Percentiles rank a stretch among this genome's conserved stretches.
Conservation (phyloP, 2,329 filamentous ascomycete genomes). For the Exophiala bonariae region DNA sequence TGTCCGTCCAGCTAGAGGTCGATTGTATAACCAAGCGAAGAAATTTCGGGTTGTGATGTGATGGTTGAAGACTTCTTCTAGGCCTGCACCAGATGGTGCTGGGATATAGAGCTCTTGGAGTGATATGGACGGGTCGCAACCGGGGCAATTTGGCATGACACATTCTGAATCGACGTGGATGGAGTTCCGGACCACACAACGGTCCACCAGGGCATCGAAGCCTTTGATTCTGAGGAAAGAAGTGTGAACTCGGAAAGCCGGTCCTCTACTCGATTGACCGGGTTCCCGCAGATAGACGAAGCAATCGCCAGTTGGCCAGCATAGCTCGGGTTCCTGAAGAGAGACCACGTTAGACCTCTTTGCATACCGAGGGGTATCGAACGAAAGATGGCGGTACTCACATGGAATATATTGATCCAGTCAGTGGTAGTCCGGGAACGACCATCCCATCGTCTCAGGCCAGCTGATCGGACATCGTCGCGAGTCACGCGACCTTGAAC, state of each 20-base stretch:
- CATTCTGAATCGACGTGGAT: conserved; percentile 19
- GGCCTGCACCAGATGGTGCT: conserved; percentile 19
- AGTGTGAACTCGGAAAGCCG: conserved; percentile 28
- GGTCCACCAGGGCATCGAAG: conserved; percentile 24
- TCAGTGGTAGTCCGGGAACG: conserved; percentile 26
- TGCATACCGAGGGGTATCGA: conserved; percentile 1
- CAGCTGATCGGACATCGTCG: conserved; percentile 27
- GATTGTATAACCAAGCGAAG: conserved; percentile 29
- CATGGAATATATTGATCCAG: conserved; percentile 29
- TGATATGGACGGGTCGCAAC: conserved; percentile 21
- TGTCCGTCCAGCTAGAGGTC: conserved; percentile 35
- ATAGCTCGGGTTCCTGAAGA: conserved; percentile 29
- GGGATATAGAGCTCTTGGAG: conserved; percentile 28
- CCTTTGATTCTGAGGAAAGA: conserved; percentile 22
- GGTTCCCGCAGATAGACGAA: conserved; percentile 29
- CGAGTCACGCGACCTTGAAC: conserved; percentile 25
- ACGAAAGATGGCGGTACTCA: too few species aligned
- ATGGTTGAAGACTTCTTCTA: conserved; percentile 26
- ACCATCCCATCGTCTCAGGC: conserved; percentile 30
- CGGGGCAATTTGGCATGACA: conserved; percentile 23
- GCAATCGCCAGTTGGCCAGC: conserved; percentile 27
- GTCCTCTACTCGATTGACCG: conserved; percentile 29
- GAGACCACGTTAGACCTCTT: conserved; percentile 1
- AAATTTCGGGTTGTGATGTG: conserved; percentile 30
- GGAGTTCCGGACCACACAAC: conserved; percentile 23